phyloP scores from a whole-genome alignment of 2,329 filamentous ascomycete genomes.

The Nigrograna mackinnonii region DNA sequence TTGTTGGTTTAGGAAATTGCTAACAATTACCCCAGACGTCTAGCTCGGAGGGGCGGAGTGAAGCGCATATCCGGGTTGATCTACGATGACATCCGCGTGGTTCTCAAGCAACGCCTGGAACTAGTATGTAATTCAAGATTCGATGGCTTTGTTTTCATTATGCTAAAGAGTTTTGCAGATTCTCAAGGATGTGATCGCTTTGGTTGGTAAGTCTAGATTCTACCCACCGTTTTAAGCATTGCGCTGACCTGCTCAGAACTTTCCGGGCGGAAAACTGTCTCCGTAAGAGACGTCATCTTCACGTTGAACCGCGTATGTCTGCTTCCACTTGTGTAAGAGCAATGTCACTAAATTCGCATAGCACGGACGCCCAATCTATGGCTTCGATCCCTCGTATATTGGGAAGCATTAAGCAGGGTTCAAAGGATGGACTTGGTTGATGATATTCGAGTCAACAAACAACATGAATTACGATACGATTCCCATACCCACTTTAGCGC shows the following conservation, averaged over 20 bases:
- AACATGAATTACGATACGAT: too few species aligned
- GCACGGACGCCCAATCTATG: constrained; percentile 27
- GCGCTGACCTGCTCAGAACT: constrained; percentile 16
- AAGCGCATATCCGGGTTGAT: constrained; percentile 70
- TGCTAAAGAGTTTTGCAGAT: constrained; percentile 17
- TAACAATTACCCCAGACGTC: constrained; percentile 49
- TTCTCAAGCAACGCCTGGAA: constrained; percentile 55
- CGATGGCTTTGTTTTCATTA: neutral
- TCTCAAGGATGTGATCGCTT: constrained; percentile 20
- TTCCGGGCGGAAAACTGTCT: constrained; percentile 30
- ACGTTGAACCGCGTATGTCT: constrained; percentile 32
- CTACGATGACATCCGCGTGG: constrained; percentile 64
- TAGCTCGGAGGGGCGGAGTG: constrained; percentile 76
- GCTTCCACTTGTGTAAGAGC: neutral
- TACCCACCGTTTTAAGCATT: neutral
- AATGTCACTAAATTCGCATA: constrained; percentile 9
- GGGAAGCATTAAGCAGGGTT: too few species aligned
- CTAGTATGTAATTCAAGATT: constrained; percentile 21
- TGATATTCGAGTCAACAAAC: too few species aligned
- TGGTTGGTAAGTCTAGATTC: constrained; percentile 18
- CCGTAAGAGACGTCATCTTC: constrained; percentile 33
- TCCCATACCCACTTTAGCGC: too few species aligned
- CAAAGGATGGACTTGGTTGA: too few species aligned
- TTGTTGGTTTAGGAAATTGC: neutral
- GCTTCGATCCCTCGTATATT: constrained; percentile 22